Conservation (phyloP, 2,329 filamentous ascomycete genomes). For the Elsinoe fawcettii region DNA sequence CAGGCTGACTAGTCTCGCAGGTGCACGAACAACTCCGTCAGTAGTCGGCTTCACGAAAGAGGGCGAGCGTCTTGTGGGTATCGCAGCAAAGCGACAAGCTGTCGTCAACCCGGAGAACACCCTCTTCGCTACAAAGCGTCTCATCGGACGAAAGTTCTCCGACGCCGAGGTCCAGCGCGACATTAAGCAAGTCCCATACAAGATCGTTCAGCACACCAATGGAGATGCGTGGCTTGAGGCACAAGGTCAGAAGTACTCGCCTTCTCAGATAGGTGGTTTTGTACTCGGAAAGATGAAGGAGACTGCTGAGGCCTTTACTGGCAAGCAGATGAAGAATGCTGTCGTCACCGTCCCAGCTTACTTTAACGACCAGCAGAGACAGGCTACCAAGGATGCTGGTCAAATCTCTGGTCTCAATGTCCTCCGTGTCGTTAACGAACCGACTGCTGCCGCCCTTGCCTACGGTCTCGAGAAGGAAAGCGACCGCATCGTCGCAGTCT, state of each 20-base stretch:
- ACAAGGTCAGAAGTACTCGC: conserved; percentile 90
- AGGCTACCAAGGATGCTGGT: conserved; percentile 96
- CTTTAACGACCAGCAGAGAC: conserved; percentile 97
- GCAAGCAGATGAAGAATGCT: conserved; percentile 87
- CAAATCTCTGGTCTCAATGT: conserved; percentile 95
- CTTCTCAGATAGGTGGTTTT: conserved; percentile 96
- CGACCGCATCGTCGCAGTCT: conserved; percentile 85
- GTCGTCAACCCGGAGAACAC: conserved; percentile 99
- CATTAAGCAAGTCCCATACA: conserved; percentile 96
- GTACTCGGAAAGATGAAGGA: conserved; percentile 99
- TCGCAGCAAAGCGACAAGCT: conserved; percentile 94
- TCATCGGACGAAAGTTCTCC: conserved; percentile 95
- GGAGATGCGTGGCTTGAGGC: conserved; percentile 95
- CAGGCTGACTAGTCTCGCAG: conserved; percentile 35
- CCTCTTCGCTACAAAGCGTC: conserved; percentile 95
- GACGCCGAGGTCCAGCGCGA: conserved; percentile 92
- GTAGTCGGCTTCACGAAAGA: conserved; percentile 94
- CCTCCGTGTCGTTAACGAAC: conserved; percentile 96
- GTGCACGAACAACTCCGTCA: conserved; percentile 84
- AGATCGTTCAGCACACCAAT: conserved; percentile 95
- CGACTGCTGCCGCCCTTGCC: conserved; percentile 87
- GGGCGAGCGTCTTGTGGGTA: conserved; percentile 92
- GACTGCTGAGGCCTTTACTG: conserved; percentile 87
- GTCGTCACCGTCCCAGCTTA: conserved; percentile 96
- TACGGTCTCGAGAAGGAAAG: conserved; percentile 94